Base-by-base conservation (phyloP, 2,329 filamentous ascomycete genomes). In the Gnomoniopsis sp. region DNA sequence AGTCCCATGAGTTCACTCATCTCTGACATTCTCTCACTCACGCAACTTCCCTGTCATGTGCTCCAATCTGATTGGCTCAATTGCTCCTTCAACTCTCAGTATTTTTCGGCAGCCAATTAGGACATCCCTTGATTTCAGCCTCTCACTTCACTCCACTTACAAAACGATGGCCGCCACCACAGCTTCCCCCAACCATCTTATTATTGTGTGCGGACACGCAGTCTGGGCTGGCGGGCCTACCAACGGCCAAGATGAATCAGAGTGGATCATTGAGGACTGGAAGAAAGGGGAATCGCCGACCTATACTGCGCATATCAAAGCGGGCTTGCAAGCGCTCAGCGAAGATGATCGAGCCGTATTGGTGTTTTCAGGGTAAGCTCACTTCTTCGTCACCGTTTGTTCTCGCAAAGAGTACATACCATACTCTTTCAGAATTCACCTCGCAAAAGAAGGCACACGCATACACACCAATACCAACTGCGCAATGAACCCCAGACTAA, bases 121-220 rank as follows among this genome's bases (percentile, higher is more conserved):
- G 26, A 4, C 19, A 23, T n/a, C 22, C 47, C 41, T 49, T 19
- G 23, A 41, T n/a, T 41, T 41, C 38, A 41, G 12, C 38, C 14
- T 41, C 34, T 38, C 8, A 8, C 12, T n/a, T n/a, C 10, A 15
- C n/a, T 34, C 49, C 36, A n/a, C 49, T 7, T 36, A 21, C 19
- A 22, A 15, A 12, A 7, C 63, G n/a, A 47, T 23, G 44, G 11
- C 21, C 21, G 21, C 19, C 12, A 58, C 50, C 59, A 71, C 64
- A 67, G 44, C 51, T 15, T 59, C 55, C 0, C 74, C 75, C 30
- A 72, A 72, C 6, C 81, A 90, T 63, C 80, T 96, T 12, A 84
- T 96, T 53, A 75, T 96, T 50, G 88, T 96, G 53, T 95, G 91
- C 76, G 93, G 91, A 70, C 91, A 96, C 74, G 89, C 86, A 30